Conservation (phyloP, 78 protist genomes). For the Planoprotostelium fungivorum region DNA sequence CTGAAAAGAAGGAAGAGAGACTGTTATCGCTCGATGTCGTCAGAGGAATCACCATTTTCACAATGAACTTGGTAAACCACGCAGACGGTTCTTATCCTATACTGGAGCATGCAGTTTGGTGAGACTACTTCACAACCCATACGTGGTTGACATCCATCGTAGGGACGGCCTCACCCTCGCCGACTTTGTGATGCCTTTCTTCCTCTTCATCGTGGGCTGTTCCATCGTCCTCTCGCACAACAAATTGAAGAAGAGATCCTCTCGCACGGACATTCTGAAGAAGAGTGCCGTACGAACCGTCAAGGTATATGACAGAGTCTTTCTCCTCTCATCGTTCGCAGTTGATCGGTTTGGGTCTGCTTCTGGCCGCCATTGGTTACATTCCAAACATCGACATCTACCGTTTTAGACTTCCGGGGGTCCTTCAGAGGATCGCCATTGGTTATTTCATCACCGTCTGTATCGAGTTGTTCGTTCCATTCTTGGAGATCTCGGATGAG, state of each 20-base stretch:
- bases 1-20: no score
- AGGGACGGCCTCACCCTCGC: background rate
- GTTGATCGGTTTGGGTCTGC: background rate
- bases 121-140: background rate
- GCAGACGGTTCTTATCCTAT: background rate
- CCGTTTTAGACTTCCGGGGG: background rate
- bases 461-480: background rate
- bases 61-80: background rate
- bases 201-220: background rate
- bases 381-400: background rate
- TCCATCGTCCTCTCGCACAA: background rate
- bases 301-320: background rate
- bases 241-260: background rate
- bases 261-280: background rate
- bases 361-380: background rate
- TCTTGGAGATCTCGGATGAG: background rate
- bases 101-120: background rate
- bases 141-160: background rate
- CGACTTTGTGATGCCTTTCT: background rate
- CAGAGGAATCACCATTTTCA: background rate
- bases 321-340: background rate
- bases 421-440: background rate
- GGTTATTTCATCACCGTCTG: background rate
- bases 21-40: background rate
- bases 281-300: background rate